phyloP scores from a whole-genome alignment of 805 yeast genomes.

The Starmerella sirachaensis region DNA sequence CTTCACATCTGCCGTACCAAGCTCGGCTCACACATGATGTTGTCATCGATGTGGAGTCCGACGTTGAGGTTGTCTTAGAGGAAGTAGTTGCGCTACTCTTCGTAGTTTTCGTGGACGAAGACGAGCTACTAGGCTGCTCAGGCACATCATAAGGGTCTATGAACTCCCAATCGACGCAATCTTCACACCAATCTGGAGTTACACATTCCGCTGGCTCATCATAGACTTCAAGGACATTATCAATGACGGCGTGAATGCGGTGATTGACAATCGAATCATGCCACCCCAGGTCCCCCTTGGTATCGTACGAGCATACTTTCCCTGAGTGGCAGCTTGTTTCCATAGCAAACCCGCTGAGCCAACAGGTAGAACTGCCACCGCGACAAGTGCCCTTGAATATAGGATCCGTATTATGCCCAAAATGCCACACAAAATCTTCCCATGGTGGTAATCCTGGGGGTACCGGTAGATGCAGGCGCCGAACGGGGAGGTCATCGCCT shows the following conservation, averaged over 20 bases:
- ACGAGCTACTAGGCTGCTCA: conserved; percentile 2
- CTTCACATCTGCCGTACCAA: conserved; percentile 5
- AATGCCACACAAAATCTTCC: conserved; percentile 80
- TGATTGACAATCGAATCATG: conserved; percentile 78
- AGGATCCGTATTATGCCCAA: conserved; percentile 96
- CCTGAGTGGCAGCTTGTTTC: conserved; percentile 94
- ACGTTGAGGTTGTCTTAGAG: neutral
- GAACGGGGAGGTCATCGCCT: conserved; percentile 74
- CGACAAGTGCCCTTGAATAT: conserved; percentile 93
- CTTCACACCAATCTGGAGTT: conserved; percentile 61
- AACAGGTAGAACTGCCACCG: conserved; percentile 82
- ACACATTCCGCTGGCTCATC: conserved; percentile 67
- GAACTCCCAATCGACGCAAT: conserved; percentile 82
- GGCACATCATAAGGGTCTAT: conserved; percentile 27
- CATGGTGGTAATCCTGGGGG: conserved; percentile 80
- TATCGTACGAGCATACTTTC: conserved; percentile 74
- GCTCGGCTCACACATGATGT: conserved; percentile 5
- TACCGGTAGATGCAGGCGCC: conserved; percentile 75
- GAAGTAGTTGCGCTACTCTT: neutral
- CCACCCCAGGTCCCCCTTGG: conserved; percentile 84
- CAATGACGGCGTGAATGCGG: conserved; percentile 81
- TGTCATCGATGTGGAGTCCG: conserved; percentile 4
- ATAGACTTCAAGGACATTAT: conserved; percentile 57
- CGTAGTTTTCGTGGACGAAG: conserved; percentile 5
- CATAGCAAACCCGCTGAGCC: conserved; percentile 92